Percentiles rank a stretch among this genome's conserved stretches.
These are phyloP conservation scores for Farysia itapuensis DNA, from an alignment of 1,284 basidiomycete genomes.

Conservation along the genomic window DNA sequence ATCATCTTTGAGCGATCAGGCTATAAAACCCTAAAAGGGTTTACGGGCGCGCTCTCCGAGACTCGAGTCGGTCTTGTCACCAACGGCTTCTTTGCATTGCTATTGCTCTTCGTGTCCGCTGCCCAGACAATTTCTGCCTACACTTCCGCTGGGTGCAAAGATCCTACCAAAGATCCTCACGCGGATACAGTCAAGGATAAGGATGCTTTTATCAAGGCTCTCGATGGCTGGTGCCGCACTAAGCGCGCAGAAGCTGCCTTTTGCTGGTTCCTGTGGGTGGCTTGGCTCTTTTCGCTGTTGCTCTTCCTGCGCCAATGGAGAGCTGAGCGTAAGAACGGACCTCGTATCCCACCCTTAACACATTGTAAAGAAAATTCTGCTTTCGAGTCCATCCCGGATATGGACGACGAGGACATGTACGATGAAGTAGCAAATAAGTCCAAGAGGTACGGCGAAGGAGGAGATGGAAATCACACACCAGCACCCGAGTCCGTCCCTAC, in stretches of 20 bases:
- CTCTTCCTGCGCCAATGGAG: constrained; percentile 51
- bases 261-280: constrained; percentile 45
- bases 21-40: constrained; percentile 28
- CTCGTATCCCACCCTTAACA: constrained; percentile 50
- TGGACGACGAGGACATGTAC: constrained; percentile 31
- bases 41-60: constrained; percentile 36
- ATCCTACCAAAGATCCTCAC: constrained; percentile 44
- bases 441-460: constrained; percentile 32
- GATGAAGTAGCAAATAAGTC: constrained; percentile 16
- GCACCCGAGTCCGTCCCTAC: constrained; percentile 1
- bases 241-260: constrained; percentile 53
- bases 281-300: constrained; percentile 37
- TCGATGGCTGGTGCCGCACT: constrained; percentile 46
- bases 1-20: constrained; percentile 37
- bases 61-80: constrained; percentile 45
- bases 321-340: constrained; percentile 50
- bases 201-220: constrained; percentile 30
- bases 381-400: constrained; percentile 47
- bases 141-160: constrained; percentile 47
- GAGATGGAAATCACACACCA: constrained; percentile 16
- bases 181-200: constrained; percentile 38
- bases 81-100: constrained; percentile 38
- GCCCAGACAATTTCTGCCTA: constrained; percentile 50
- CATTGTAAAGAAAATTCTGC: constrained; percentile 49
- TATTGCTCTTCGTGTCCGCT: constrained; percentile 40